Base-by-base conservation (phyloP, 176 grass and related monocot species). In the Avena eriantha region DNA sequence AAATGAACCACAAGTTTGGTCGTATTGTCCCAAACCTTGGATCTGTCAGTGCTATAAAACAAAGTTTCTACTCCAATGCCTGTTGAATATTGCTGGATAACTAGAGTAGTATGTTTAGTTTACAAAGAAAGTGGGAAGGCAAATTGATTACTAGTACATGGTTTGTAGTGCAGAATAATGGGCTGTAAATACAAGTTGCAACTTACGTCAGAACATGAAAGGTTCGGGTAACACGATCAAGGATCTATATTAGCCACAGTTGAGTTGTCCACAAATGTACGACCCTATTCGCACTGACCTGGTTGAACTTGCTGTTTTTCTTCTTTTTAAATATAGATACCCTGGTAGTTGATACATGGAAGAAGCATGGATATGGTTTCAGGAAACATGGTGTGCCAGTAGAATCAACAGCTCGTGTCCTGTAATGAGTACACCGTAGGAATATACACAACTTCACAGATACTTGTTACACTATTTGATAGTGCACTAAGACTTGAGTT, bases 401-500 rank as follows among this genome's bases (percentile, higher is more conserved):
- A 68, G 15, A 68, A 69, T 10, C 16, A 69, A 10, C 33, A 69
- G 1, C 8, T 69, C 16, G 4, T 21, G 16, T 65, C 59, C 21
- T 66, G 63, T 69, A 79, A 58, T 53, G 56, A 74, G 53, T 61
- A 43, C 10, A 31, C 29, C n/a, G 18, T 69, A 51, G 55, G 76
- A 72, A 36, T 23, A 18, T 82, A 39, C 34, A 80, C 54, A 69
- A 51, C 46, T 50, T 34, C n/a, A n/a, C n/a, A n/a, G n/a, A n/a
- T n/a, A n/a, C n/a, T n/a, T n/a, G n/a, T n/a, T n/a, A n/a, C n/a
- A n/a, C 39, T 12, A 59, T 80, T 61, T 79, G 17, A 55, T 46
- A 83, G 46, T 46, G 33, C 66, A 18, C 76, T 22, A 14, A 58
- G 1, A 75, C 1, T 26, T 8, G 13, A 77, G 63, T 51, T 26